Evolutionary conservation across 805 yeast species (phyloP).

Genomic region (Blastobotrys muscicola): DNA sequence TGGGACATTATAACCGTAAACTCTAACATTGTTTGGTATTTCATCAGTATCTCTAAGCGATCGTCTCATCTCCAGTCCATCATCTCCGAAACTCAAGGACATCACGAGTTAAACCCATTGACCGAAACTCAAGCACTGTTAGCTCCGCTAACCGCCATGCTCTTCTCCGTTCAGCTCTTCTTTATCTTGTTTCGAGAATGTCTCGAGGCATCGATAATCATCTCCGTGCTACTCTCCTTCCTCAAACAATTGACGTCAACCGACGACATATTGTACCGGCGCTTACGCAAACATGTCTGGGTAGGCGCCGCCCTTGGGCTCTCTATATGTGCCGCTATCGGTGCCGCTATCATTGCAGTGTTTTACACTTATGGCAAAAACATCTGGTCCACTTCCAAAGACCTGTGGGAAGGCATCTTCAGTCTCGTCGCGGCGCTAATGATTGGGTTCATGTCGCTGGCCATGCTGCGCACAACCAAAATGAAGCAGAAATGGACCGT

Average conservation of each 20-base stretch:
- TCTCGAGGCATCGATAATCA: slow-evolving; percentile 83
- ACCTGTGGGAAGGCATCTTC: slow-evolving; percentile 94
- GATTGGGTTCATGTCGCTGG: slow-evolving; percentile 91
- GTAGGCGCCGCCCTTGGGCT: slow-evolving; percentile 67
- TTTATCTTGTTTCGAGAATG: slow-evolving; percentile 91
- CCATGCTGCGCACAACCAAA: slow-evolving; percentile 91
- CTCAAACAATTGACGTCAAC: slow-evolving; percentile 51
- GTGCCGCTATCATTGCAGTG: slow-evolving; percentile 91
- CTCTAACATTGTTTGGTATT: too few species aligned
- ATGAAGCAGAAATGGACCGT: slow-evolving; percentile 97
- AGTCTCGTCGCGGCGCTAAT: slow-evolving; percentile 81
- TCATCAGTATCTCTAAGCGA: too few species aligned
- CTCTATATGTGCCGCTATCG: slow-evolving; percentile 68
- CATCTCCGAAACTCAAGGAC: too few species aligned
- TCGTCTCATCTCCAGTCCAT: too few species aligned
- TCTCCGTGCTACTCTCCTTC: slow-evolving; percentile 86
- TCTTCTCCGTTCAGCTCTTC: slow-evolving; percentile 59
- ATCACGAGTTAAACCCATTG: too few species aligned
- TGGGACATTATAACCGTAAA: too few species aligned
- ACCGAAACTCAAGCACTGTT: too few species aligned
- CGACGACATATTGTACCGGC: slow-evolving; percentile 41
- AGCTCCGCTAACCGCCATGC: slow-evolving; percentile 26
- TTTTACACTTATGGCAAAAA: slow-evolving; percentile 74
- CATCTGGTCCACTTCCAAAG: slow-evolving; percentile 82
- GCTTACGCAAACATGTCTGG: slow-evolving; percentile 74